Evolutionary conservation across 768 basidiomycete species (phyloP).

Genomic region (Tylopilus balloui): DNA sequence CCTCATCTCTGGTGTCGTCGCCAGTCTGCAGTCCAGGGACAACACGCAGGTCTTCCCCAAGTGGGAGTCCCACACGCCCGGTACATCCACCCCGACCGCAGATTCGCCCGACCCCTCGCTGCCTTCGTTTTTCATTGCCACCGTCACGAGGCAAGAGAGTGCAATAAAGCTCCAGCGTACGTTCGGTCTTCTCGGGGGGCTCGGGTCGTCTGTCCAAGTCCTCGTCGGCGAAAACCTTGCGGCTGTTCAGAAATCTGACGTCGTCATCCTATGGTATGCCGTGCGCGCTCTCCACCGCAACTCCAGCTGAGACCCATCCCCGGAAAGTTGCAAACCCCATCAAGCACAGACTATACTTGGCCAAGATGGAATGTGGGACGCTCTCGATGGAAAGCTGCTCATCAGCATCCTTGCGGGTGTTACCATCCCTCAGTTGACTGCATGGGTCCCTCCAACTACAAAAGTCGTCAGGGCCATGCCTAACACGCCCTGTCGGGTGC

Average conservation of each 20-base stretch:
- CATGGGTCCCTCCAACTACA: conserved; percentile 72
- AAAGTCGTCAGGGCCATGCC: conserved; percentile 96
- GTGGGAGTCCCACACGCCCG: conserved; percentile 69
- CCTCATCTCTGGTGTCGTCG: conserved; percentile 86
- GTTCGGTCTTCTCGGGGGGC: conserved; percentile 54
- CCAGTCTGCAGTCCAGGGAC: conserved; percentile 62
- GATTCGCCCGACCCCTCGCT: conserved; percentile 59
- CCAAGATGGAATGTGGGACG: conserved; percentile 74
- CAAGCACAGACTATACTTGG: conserved; percentile 69
- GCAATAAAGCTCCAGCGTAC: conserved; percentile 58
- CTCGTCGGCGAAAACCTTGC: conserved; percentile 63
- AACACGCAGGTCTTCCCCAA: conserved; percentile 35
- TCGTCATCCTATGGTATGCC: conserved; percentile 82
- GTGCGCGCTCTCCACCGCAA: background rate
- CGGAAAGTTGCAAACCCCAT: conserved; percentile 87
- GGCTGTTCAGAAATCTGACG: conserved; percentile 72
- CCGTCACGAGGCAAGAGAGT: conserved; percentile 76
- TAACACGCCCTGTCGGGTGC: conserved; percentile 92
- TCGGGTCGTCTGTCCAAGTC: conserved; percentile 69
- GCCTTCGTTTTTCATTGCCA: conserved; percentile 80
- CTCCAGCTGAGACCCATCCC: background rate
- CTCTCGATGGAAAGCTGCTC: conserved; percentile 83
- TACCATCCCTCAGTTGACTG: conserved; percentile 74
- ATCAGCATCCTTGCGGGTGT: conserved; percentile 98
- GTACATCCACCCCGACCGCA: conserved; percentile 64